phyloP scores from a whole-genome alignment of 2,329 filamentous ascomycete species.

The Cytospora paraplurivora region DNA sequence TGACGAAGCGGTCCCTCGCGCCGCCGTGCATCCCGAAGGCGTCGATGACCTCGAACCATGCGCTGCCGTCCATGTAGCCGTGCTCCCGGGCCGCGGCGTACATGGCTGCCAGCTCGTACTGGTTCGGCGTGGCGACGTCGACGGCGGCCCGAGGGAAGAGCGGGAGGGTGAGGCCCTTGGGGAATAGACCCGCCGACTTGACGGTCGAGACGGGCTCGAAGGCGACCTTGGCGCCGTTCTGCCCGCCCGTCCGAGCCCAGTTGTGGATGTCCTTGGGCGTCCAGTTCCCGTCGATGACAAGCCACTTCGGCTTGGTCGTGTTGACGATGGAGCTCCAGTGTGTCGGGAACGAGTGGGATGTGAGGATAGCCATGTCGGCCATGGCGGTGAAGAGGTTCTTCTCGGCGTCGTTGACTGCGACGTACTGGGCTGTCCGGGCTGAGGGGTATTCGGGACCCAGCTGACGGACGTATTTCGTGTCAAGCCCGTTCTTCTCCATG shows the following conservation, averaged over 20 bases:
- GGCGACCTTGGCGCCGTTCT: conserved; percentile 61
- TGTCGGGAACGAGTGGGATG: conserved; percentile 53
- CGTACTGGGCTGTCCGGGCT: conserved; percentile 82
- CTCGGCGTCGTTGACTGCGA: conserved; percentile 81
- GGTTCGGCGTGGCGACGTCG: conserved; percentile 80
- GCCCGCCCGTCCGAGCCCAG: conserved; percentile 66
- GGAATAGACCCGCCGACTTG: conserved; percentile 74
- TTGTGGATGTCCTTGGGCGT: conserved; percentile 62
- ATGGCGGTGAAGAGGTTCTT: conserved; percentile 89
- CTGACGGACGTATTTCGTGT: conserved; percentile 62
- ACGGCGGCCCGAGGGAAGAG: conserved; percentile 66
- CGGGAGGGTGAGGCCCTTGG: conserved; percentile 44
- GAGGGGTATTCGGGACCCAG: conserved; percentile 51
- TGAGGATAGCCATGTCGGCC: conserved; percentile 91
- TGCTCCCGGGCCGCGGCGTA: conserved; percentile 67
- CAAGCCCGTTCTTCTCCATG: conserved; percentile 65
- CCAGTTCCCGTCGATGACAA: conserved; percentile 91
- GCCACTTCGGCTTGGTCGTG: conserved; percentile 66
- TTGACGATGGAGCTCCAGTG: conserved; percentile 64
- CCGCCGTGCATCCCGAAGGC: conserved; percentile 73
- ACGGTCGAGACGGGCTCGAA: conserved; percentile 88
- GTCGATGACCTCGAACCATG: conserved; percentile 83
- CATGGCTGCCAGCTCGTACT: conserved; percentile 79
- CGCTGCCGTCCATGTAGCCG: conserved; percentile 65
- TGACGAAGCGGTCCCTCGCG: conserved; percentile 70